Percentiles rank a stretch among this genome's conserved stretches.
These are phyloP conservation scores for Ganoderma multipileum DNA, from an alignment of 1,284 basidiomycete species.

Conservation along the genomic window DNA sequence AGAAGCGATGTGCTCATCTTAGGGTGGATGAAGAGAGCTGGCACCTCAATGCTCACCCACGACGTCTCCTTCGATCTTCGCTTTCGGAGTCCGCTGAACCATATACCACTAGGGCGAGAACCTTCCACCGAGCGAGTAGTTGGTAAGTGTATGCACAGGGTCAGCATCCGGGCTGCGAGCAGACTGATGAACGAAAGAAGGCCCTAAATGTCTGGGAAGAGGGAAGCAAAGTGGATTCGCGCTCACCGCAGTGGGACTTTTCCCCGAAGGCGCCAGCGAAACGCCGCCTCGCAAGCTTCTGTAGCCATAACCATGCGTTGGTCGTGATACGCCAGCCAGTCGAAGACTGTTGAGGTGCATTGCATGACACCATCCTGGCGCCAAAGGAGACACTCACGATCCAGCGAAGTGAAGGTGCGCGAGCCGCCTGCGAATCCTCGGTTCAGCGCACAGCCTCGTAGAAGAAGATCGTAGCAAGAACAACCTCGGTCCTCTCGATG, in stretches of 20 bases:
- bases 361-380: conserved; percentile 1
- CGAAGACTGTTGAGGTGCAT: background rate
- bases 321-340: background rate
- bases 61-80: conserved; percentile 9
- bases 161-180: background rate
- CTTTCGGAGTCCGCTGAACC: conserved; percentile 18
- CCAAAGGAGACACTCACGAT: conserved; percentile 6
- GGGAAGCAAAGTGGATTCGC: background rate
- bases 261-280: conserved; percentile 23
- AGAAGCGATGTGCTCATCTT: conserved; percentile 19
- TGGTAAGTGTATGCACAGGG: background rate
- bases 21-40: conserved; percentile 16
- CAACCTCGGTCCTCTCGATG: conserved; percentile 23
- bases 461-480: conserved; percentile 24
- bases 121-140: conserved; percentile 14
- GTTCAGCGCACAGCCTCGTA: conserved; percentile 3
- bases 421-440: conserved; percentile 20
- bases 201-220: background rate
- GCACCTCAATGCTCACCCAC: conserved; percentile 9
- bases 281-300: background rate
- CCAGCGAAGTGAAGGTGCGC: conserved; percentile 11
- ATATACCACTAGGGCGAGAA: conserved; percentile 21
- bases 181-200: background rate
- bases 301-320: background rate
- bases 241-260: conserved; percentile 19